Evolutionary conservation across 2,329 filamentous ascomycete genomes (phyloP), one percentile per base, ranked within the genome.

Genomic region (Colletotrichum spinosum): DNA sequence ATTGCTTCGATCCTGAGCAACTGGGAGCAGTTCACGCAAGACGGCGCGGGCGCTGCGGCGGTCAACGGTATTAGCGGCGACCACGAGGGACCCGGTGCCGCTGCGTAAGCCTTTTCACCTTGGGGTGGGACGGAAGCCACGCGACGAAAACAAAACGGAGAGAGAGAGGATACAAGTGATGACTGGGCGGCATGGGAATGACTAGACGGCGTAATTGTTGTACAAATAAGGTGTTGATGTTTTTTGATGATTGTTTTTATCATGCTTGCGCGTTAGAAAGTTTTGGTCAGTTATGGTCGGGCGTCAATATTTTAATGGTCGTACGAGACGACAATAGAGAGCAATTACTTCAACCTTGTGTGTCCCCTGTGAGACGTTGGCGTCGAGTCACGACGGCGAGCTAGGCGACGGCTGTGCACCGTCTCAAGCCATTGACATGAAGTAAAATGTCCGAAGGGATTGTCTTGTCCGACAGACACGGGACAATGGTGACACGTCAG

Each of bases 1-100:
- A 94, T 94, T 75, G 91, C 89, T 48, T 87, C 91, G 64, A 90
- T 94, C 68, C 78, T 97, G 77, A 92, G 93, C 70, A 97, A 97
- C 83, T 93, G 91, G 91, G 91, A 93, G 54, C 90, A 88, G 78
- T 93, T 91, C 76, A 72, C 73, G 9, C 84, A 87, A 71, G 84
- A 86, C 53, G 84, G 86, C 41, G 73, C 72, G 15, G 71, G 67
- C 2, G 71, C 72, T 35, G 81, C 77, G 70, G 77, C 77, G 13
- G 75, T 77, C 35, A 82, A 73, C 57, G 73, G 77, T 45, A 73
- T 74, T 37, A 56, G 17, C 12, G 63, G 41, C 3, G 76, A 79
- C 49, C 74, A 84, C 69, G 72, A 84, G 67, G 76, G 83, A 68
- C 72, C 76, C 34, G 73, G 82, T 65, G 66, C 73, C 5, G 83